A percentile compares a stretch with the other conserved stretches of the same genome.
phyloP scores from a whole-genome alignment of 1,284 basidiomycete genomes.

The Cryptococcus hybrid region DNA sequence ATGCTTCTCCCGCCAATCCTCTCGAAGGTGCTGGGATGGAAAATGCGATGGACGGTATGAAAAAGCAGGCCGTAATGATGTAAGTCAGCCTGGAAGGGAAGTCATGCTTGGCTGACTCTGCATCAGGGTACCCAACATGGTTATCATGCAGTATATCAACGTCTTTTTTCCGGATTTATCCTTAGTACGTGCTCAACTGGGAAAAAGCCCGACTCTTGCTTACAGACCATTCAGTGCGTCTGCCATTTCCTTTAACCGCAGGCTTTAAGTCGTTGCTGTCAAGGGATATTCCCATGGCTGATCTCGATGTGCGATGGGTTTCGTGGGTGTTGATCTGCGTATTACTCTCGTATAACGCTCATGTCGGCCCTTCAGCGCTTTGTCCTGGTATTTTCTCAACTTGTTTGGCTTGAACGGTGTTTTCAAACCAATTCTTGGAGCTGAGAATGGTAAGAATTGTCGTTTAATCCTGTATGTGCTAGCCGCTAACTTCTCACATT shows the following conservation, averaged over 20 bases:
- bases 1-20: constrained; percentile 59
- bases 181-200: constrained; percentile 66
- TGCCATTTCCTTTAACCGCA: constrained; percentile 94
- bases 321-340: constrained; percentile 53
- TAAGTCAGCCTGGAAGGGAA: constrained; percentile 21
- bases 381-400: constrained; percentile 99
- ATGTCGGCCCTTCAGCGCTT: constrained; percentile 54
- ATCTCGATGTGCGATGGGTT: constrained; percentile 99
- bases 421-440: constrained; percentile 88
- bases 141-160: constrained; percentile 99
- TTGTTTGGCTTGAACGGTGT: constrained; percentile 96
- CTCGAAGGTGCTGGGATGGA: constrained; percentile 94
- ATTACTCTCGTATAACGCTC: neutral
- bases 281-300: constrained; percentile 89
- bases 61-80: constrained; percentile 93
- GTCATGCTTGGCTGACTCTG: neutral
- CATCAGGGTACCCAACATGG: constrained; percentile 81
- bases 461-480: constrained; percentile 5
- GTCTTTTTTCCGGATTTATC: constrained; percentile 98
- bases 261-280: constrained; percentile 99
- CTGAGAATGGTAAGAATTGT: constrained; percentile 72
- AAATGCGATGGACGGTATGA: constrained; percentile 98
- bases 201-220: neutral
- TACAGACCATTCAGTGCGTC: constrained; percentile 65
- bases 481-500: constrained; percentile 1